Evolutionary conservation across 805 yeast genomes (phyloP).

Genomic region (Kodamaea hsintzibuensis): DNA sequence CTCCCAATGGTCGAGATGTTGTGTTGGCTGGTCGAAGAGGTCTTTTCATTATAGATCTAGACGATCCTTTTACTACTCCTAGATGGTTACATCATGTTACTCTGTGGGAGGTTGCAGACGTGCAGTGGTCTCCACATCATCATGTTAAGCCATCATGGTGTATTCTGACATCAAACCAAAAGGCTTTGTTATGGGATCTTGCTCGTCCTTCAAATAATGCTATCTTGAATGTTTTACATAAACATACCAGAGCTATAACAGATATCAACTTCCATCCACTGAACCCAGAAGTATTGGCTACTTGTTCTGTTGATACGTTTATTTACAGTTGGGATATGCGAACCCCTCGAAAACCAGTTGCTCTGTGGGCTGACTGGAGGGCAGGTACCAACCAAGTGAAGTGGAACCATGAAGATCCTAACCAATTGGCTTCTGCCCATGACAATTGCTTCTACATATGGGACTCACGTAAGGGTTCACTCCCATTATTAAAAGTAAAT

Average conservation of each 20-base stretch:
- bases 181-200: conserved; percentile 92
- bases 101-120: conserved; percentile 98
- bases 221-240: conserved; percentile 83
- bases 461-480: conserved; percentile 84
- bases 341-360: conserved; percentile 69
- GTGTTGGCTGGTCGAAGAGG: conserved; percentile 87
- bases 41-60: conserved; percentile 84
- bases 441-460: conserved; percentile 78
- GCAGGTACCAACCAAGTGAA: conserved; percentile 95
- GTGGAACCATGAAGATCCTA: conserved; percentile 79
- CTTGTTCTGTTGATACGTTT: conserved; percentile 90
- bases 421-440: conserved; percentile 83
- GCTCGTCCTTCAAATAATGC: conserved; percentile 70
- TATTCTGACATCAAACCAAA: conserved; percentile 90
- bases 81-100: conserved; percentile 90
- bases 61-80: conserved; percentile 94
- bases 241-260: conserved; percentile 90
- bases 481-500: conserved; percentile 62
- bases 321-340: conserved; percentile 91
- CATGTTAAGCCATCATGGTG: conserved; percentile 84
- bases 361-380: conserved; percentile 88
- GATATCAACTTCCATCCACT: conserved; percentile 91
- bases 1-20: conserved; percentile 90
- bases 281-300: conserved; percentile 84
- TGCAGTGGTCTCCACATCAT: conserved; percentile 94